Conservation (phyloP, 768 basidiomycete species). For the Tulasnella sp. region DNA sequence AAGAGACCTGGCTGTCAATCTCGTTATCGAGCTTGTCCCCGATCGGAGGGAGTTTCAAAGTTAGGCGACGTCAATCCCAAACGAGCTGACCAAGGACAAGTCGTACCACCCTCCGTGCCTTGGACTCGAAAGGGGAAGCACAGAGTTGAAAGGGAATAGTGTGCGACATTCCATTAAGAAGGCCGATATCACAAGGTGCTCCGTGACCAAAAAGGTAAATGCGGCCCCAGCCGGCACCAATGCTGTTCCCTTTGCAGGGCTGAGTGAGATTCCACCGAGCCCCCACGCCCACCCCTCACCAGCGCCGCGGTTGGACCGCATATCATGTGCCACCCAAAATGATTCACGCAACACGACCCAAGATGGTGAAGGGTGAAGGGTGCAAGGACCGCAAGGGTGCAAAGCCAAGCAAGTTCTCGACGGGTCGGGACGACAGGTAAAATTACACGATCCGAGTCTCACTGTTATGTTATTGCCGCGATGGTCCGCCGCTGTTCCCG, state of each 20-base stretch:
- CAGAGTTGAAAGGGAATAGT: background rate
- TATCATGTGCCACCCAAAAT: background rate
- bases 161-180: conserved; percentile 5
- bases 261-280: conserved; percentile 3
- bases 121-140: background rate
- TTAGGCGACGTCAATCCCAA: no score
- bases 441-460: background rate
- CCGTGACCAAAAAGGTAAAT: background rate
- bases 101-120: background rate
- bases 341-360: background rate
- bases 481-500: background rate
- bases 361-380: background rate
- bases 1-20: background rate
- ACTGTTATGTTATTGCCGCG: background rate
- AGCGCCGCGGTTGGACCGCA: background rate
- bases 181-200: background rate
- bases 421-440: background rate
- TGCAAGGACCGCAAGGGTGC: background rate
- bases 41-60: background rate
- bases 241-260: conserved; percentile 1
- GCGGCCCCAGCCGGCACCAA: background rate
- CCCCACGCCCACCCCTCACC: conserved; percentile 1
- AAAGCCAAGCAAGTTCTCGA: background rate
- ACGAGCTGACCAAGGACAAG: background rate
- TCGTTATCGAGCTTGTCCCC: background rate